Evolutionary conservation across 805 yeast species (phyloP), one percentile per base, ranked within the genome.

Genomic region (Hanseniaspora vineae): DNA sequence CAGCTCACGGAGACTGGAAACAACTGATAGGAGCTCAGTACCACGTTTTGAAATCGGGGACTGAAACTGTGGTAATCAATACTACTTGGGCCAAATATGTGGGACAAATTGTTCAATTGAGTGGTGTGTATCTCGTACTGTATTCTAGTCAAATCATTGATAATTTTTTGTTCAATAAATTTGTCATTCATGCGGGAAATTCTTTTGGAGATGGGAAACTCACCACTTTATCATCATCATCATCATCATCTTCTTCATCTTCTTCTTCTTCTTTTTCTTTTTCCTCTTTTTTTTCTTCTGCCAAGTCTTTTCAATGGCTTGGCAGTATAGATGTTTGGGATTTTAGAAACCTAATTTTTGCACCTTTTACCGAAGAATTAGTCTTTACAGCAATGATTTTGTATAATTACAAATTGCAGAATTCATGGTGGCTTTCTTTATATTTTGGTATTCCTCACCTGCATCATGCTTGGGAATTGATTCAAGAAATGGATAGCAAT

Each of bases 361-460:
- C 62, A 2, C 68, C 68, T 1, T 42, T 60, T 1, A 61, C 62
- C 1, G 68, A 64, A 47, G 68, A 64, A 44, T 29, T 63, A 11
- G 55, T 60, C 23, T 64, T 61, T 48, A 63, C 68, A 2, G 54
- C 65, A 3, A 56, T 64, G 58, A 35, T 63, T 11, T 39, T 60
- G 18, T 44, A 47, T 20, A 46, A 17, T 42, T 53, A 15, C 42
- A 47, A 29, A 42, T 42, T 15, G 48, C 42, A 4, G 42, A 49
- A 18, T 48, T 59, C 31, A 32, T 53, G 57, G 56, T 48, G 52
- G 42, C 53, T 59, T 2, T 63, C 64, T 0, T 39, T 61, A 13
- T 61, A 57, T 49, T 64, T 64, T 45, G 67, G 67, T 5, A 42
- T 63, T 4, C 67, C 68, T 0, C 68, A 64, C 47, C 44, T 55